Evolutionary conservation across 331 rosid species (phyloP).

Genomic region (Rhamnella rubrinervis): DNA sequence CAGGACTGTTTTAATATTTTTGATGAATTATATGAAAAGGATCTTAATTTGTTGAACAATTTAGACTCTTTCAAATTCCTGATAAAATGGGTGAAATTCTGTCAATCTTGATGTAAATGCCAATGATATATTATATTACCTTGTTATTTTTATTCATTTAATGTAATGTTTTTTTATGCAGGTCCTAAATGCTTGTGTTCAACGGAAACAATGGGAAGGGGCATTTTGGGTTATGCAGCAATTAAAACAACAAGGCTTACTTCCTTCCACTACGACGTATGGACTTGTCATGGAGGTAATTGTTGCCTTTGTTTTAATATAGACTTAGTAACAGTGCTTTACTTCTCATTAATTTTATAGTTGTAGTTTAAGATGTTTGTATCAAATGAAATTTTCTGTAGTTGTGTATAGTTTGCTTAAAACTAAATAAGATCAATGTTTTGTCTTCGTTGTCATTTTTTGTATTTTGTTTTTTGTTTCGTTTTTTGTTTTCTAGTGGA

Average conservation of each 20-base stretch:
- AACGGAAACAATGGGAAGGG: conserved; percentile 88
- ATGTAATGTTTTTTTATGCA: conserved; percentile 32
- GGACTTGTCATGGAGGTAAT: conserved; percentile 95
- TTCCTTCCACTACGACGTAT: conserved; percentile 65
- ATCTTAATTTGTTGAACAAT: too few relatives aligned
- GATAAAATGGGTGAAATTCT: too few relatives aligned
- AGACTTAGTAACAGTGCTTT: neutral
- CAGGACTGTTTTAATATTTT: too few relatives aligned
- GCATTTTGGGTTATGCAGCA: conserved; percentile 96
- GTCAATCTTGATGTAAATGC: too few relatives aligned
- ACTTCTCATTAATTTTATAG: neutral
- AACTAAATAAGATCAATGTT: neutral
- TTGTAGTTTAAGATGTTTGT: neutral
- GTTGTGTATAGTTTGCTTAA: neutral
- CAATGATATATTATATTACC: neutral
- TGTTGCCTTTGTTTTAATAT: conserved; percentile 23
- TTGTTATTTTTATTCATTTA: conserved; percentile 2
- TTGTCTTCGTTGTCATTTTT: too few relatives aligned
- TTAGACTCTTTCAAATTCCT: too few relatives aligned
- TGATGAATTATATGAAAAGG: too few relatives aligned
- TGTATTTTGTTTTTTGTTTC: too few relatives aligned
- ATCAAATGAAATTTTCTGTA: neutral
- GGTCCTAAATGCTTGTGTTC: conserved; percentile 88
- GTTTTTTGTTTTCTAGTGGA: too few relatives aligned
- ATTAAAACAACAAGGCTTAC: conserved; percentile 54